Base-by-base conservation (phyloP, 1,139 yeast genomes). In the Blastobotrys petasosporus region DNA sequence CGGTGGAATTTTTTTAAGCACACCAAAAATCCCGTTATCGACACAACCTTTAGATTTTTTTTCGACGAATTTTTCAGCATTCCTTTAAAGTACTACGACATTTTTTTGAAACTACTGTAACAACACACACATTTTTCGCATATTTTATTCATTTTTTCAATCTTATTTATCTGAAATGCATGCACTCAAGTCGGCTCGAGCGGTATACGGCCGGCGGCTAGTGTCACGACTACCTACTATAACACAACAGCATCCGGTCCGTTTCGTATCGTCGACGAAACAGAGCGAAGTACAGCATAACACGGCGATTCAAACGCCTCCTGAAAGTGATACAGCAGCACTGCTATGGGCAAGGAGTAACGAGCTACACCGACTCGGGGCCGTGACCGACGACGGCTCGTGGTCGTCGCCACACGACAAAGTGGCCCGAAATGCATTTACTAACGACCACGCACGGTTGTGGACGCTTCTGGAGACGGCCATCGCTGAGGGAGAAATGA, bases 391-490 rank as follows among this genome's bases (percentile, higher is more conserved):
- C 9, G 35, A 30, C 7, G 46, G 46, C 28, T 54, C 61, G 12
- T 64, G 68, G 68, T 61, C 67, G 9, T 62, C 68, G 16, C 67
- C 68, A 1, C 55, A 62, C 37, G 68, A 64, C 39, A 45, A 52
- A 11, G 53, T 64, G 4, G 48, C 62, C 6, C 51, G 66, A 37
- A 61, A 61, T 46, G 53, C 62, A 5, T 65, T 64, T 48, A 53
- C 65, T 20, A 61, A 59, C 56, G 84, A 80, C 50, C 76, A 79
- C 31, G 69, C 75, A 44, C 86, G 84, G 58, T 69, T 85, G 13
- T 86, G 87, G 78, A 77, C 92, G 1, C 66, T 88, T 32, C 69
- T 87, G 35, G 95, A 87, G 58, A 95, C 95, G 0, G 82, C 94
- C 54, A 62, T 90, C 34, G 76, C 79, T 39, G 75, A 85, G 31